These are phyloP conservation scores for Sclerotinia trifoliorum DNA, from an alignment of 2,329 filamentous ascomycete genomes.

Conservation along the genomic window DNA sequence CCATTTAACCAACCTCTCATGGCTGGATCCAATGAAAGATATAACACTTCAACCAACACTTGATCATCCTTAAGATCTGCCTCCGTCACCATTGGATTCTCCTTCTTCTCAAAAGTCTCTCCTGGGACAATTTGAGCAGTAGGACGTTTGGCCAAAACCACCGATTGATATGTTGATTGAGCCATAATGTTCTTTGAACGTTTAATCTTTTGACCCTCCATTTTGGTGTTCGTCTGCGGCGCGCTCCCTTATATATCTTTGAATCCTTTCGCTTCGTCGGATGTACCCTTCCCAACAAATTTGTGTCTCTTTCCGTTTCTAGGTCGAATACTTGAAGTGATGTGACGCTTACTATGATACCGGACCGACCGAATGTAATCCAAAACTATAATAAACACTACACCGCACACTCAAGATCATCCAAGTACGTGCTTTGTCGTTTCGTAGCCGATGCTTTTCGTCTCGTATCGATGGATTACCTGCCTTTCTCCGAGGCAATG, in stretches of 20 bases:
- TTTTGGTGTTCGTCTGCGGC: slow-evolving; percentile 5
- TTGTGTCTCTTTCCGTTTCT: slow-evolving; percentile 5
- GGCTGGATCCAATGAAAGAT: slow-evolving; percentile 71
- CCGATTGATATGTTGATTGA: slow-evolving; percentile 39
- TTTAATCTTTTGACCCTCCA: slow-evolving; percentile 20
- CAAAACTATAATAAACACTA: slow-evolving; percentile 1
- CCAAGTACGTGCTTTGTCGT: not conserved
- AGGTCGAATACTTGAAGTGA: not conserved
- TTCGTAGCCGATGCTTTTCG: slow-evolving; percentile 1
- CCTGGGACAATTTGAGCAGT: slow-evolving; percentile 59
- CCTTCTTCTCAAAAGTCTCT: slow-evolving; percentile 59
- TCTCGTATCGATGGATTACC: slow-evolving; percentile 4
- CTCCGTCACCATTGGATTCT: slow-evolving; percentile 46
- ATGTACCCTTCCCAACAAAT: not conserved
- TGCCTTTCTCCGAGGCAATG: slow-evolving; percentile 7
- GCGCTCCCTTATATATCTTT: slow-evolving; percentile 11
- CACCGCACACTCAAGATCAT: slow-evolving; percentile 4
- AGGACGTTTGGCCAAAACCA: slow-evolving; percentile 65
- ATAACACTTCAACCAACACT: slow-evolving; percentile 59
- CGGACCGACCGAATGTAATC: slow-evolving; percentile 3
- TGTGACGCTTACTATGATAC: slow-evolving; percentile 4
- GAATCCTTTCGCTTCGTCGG: slow-evolving; percentile 18
- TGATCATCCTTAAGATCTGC: slow-evolving; percentile 60
- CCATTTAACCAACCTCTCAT: slow-evolving; percentile 71
- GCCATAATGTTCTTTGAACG: slow-evolving; percentile 37